Evolutionary conservation across 2,329 filamentous ascomycete genomes (phyloP), one percentile per base, ranked within the genome.

Genomic region (Nakataea oryzae): DNA sequence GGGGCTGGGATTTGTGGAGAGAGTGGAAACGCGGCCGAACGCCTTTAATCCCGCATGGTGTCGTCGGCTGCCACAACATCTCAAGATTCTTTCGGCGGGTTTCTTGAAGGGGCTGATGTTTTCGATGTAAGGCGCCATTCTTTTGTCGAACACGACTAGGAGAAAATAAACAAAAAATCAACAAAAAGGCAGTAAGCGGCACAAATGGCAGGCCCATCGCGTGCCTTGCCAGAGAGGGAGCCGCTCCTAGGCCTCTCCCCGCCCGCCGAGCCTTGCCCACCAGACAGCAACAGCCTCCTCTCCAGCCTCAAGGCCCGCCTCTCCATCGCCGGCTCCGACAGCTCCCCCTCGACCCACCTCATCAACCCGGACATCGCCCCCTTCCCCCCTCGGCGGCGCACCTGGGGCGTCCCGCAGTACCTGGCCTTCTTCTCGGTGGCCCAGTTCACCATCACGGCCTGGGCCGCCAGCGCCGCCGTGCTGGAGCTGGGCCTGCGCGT

Each of bases 321-420:
- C 7, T 41, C 59, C 59, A 27, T 60, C 50, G 24, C 59, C 11
- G 58, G 54, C 58, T 21, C 29, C 50, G 26, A 26, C 29, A 28
- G 28, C 50, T 55, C 54, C 50, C 59, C 41, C n/a, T 54, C 47
- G 6, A 30, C 59, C 9, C 41, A 54, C 50, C 59, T 68, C 47
- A 64, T 64, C 62, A 67, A 67, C 61, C 63, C 64, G 1, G 66
- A 67, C 41, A 64, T 67, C 30, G 62, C 64, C 26, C 66, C 66
- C 12, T 54, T 67, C 62, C 66, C 66, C 12, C 65, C 66, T 6
- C 28, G 59, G 1, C 65, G 66, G 3, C 65, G 66, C 13, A 64
- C 54, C 17, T 67, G 66, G 66, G 59, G 59, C 7, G 47, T 27
- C 1, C 50, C 29, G 1, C 50, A 56, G 12, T 60, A 60, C 47